A percentile compares a stretch with the other conserved stretches of the same genome.
These are phyloP conservation scores for Arthrobotrys megalospora DNA, from an alignment of 2,329 filamentous ascomycete species.

Conservation along the genomic window DNA sequence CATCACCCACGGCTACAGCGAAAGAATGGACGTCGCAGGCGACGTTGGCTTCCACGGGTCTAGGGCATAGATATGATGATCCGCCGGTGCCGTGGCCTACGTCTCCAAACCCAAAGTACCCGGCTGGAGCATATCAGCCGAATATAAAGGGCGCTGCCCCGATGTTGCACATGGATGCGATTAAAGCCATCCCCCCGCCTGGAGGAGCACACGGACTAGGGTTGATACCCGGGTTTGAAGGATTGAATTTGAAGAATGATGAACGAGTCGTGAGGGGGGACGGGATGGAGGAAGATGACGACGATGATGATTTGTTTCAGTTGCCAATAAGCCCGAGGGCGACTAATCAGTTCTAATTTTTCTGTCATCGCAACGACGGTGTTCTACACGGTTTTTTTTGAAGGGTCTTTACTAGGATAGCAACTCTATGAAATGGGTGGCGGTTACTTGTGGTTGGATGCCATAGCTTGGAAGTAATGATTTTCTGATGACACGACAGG, in stretches of 20 bases:
- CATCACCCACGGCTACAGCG: constrained; percentile 53
- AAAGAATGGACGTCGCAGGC: constrained; percentile 60
- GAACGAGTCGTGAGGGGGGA: constrained; percentile 13
- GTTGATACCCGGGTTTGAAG: constrained; percentile 45
- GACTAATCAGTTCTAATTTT: constrained; percentile 41
- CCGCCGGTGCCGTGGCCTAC: constrained; percentile 53
- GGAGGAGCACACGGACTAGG: constrained; percentile 28
- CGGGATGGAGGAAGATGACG: constrained; percentile 34
- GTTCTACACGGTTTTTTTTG: neutral
- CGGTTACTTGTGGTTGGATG: neutral
- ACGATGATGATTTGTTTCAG: constrained; percentile 55
- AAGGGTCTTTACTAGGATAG: constrained; percentile 2
- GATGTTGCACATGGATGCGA: constrained; percentile 1
- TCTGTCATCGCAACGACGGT: neutral
- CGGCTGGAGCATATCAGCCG: constrained; percentile 40
- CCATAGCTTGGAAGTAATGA: constrained; percentile 14
- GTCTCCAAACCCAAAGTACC: constrained; percentile 43
- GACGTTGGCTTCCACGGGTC: constrained; percentile 52
- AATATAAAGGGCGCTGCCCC: constrained; percentile 22
- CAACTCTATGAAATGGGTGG: constrained; percentile 2
- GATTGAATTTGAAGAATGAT: constrained; percentile 33
- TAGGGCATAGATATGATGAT: constrained; percentile 49
- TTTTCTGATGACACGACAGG: constrained; percentile 12
- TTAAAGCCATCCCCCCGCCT: constrained; percentile 39
- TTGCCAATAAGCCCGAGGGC: constrained; percentile 49